phyloP scores from a whole-genome alignment of 768 basidiomycete genomes.

The Pulveroboletus frians region DNA sequence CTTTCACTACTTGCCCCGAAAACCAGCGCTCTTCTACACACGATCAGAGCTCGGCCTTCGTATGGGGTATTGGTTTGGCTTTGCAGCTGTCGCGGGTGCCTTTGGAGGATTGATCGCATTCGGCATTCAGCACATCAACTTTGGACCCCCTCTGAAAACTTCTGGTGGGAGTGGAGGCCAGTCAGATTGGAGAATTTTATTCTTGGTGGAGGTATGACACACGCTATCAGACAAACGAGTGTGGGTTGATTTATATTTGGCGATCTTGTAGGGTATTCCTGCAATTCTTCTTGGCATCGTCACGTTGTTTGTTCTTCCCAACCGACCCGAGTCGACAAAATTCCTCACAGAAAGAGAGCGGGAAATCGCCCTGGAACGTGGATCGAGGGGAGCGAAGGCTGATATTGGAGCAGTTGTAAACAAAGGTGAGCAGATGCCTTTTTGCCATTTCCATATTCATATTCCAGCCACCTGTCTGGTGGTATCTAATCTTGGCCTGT shows the following conservation, averaged over 20 bases:
- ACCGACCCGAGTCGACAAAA: constrained; percentile 65
- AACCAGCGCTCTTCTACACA: constrained; percentile 72
- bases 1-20: not conserved
- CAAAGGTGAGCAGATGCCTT: constrained; percentile 38
- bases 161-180: constrained; percentile 24
- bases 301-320: constrained; percentile 53
- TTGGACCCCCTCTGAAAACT: constrained; percentile 20
- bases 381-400: constrained; percentile 60
- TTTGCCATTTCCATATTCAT: not conserved
- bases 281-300: constrained; percentile 58
- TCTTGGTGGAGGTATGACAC: constrained; percentile 61
- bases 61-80: constrained; percentile 80
- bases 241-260: not conserved
- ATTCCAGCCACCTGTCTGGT: not conserved
- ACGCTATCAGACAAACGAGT: not conserved
- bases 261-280: constrained; percentile 51
- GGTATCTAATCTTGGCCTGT: constrained; percentile 3
- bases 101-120: constrained; percentile 84
- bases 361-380: constrained; percentile 58
- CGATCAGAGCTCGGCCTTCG: constrained; percentile 68
- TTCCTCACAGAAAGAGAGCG: constrained; percentile 50
- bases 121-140: constrained; percentile 67
- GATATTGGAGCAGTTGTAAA: constrained; percentile 63
- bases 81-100: constrained; percentile 79
- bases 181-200: constrained; percentile 40